Base-by-base conservation (phyloP, 1,284 basidiomycete species). In the Cystodermella granulosa region DNA sequence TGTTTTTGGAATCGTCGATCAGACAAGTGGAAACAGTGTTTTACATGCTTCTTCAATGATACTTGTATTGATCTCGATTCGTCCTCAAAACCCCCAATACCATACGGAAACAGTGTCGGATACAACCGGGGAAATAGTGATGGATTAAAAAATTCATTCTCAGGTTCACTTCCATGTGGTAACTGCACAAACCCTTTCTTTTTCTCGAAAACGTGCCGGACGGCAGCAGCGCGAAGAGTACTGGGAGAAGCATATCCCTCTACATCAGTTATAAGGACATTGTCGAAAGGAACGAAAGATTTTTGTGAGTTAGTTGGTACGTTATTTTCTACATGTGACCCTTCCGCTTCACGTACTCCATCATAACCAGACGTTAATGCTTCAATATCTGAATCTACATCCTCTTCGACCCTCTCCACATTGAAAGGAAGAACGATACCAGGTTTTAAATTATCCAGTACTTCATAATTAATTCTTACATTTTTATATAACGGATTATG, bases 401-500 rank as follows among this genome's bases (percentile, higher is more conserved):
- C 48, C 5, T 50, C 39, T 14, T 47, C 16, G 4, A 59, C 41
- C 40, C 60, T 51, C 34, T 68, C 52, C 17, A 69, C 48, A 39
- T 63, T 49, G 39, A 61, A 51, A 24, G 63, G 63, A 4, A 66
- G 24, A 5, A 59, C 42, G 5, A 43, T 23, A 24, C 56, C 38
- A 4, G 47, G 31, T 17, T 41, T 31, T 2, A 65, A 43, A 0
- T 20, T 13, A n/a, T n/a, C n/a, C n/a, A n/a, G n/a, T n/a, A 52
- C 20, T 1, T 28, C 21, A 24, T 65, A 26, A 45, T 68, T 53
- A 2, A 70, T 57, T 2, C 17, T 5, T 22, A 72, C 52, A 44
- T 66, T 47, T 13, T 34, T 17, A 43, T 70, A 70, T 16, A 65
- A 42, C 4, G 42, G 53, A 50, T 72, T 69, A 46, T 70, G 45